Conservation (phyloP, 495 filamentous ascomycete species). For the Aspergillus wentii region DNA sequence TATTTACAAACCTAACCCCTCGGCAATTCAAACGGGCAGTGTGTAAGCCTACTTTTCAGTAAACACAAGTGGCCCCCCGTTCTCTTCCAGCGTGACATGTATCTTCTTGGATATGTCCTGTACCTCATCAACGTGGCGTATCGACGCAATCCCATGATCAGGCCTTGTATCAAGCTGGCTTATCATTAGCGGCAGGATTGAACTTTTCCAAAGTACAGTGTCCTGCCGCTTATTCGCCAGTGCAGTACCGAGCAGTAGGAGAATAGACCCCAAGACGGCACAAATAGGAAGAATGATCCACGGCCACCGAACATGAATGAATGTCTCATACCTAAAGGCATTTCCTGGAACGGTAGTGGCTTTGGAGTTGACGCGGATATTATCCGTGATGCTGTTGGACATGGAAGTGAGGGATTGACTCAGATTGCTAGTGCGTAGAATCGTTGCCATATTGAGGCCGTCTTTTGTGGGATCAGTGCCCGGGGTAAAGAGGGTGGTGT, state of each 20-base stretch:
- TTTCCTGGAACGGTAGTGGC: background rate
- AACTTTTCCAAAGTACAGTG: background rate
- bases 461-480: background rate
- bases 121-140: background rate
- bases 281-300: constrained; percentile 4
- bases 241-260: background rate
- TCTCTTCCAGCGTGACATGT: background rate
- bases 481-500: background rate
- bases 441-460: background rate
- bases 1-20: too few relatives aligned
- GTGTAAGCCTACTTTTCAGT: background rate
- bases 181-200: background rate
- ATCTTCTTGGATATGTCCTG: background rate
- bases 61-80: background rate
- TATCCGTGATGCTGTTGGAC: constrained; percentile 6
- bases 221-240: background rate
- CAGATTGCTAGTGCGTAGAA: background rate
- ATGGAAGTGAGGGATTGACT: background rate
- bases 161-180: background rate
- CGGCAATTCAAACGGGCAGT: background rate
- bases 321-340: constrained; percentile 1
- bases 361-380: background rate
- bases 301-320: constrained; percentile 7
- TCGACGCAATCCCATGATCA: background rate
- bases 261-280: background rate